phyloP scores from a whole-genome alignment of 1,139 yeast genomes.

The Protomyces gravidus region DNA sequence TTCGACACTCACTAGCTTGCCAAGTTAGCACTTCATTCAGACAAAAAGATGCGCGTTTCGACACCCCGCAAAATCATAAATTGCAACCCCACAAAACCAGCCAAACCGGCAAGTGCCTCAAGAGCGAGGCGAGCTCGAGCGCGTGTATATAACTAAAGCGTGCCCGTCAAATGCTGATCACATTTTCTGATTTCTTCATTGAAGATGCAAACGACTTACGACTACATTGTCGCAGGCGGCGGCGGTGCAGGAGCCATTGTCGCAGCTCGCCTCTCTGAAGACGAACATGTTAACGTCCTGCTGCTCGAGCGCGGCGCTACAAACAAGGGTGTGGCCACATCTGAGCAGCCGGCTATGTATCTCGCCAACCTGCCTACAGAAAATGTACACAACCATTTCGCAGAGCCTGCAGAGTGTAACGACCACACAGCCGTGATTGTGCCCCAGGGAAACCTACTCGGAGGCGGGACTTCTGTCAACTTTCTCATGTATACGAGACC shows the following conservation, averaged over 20 bases:
- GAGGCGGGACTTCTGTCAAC: slow-evolving; percentile 9
- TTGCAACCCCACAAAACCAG: too few species aligned
- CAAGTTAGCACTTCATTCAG: too few species aligned
- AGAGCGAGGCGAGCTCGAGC: too few species aligned
- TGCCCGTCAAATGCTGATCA: too few species aligned
- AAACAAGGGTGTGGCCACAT: slow-evolving; percentile 2
- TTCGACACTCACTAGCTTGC: too few species aligned
- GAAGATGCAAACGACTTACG: slow-evolving; percentile 6
- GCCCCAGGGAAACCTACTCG: slow-evolving; percentile 6
- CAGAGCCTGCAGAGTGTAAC: slow-evolving; percentile 3
- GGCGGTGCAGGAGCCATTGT: slow-evolving; percentile 15
- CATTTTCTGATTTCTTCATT: background rate
- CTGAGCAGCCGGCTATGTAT: slow-evolving; percentile 13
- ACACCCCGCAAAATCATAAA: too few species aligned
- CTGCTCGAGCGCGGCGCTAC: slow-evolving; percentile 15
- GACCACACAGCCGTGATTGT: slow-evolving; percentile 6
- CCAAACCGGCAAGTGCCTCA: too few species aligned
- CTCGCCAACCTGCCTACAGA: slow-evolving; percentile 8
- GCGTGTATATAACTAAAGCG: too few species aligned
- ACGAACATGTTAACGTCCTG: slow-evolving; percentile 6
- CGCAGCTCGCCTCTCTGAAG: slow-evolving; percentile 24
- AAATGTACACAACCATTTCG: slow-evolving; percentile 1
- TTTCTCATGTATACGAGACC: slow-evolving; percentile 8
- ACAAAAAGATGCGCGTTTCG: too few species aligned
- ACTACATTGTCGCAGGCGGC: slow-evolving; percentile 22